Percentiles rank a stretch among this genome's conserved stretches.
Evolutionary conservation across 768 basidiomycete genomes (phyloP).

Genomic region (Mrakia hoshinonis): DNA sequence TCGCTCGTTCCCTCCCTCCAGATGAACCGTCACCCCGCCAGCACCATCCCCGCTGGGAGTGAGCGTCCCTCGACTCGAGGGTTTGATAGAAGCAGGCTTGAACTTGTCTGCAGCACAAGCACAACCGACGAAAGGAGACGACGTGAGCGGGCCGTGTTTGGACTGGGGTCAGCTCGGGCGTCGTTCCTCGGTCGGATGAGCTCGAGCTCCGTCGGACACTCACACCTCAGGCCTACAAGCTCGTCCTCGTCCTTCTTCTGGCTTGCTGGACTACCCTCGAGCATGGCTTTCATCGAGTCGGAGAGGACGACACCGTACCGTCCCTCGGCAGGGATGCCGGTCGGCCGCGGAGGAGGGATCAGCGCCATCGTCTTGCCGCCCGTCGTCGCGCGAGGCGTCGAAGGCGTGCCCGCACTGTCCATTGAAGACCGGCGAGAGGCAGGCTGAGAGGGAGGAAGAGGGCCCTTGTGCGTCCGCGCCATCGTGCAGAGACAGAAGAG

Average conservation of each 20-base stretch:
- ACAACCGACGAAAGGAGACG: too few species aligned
- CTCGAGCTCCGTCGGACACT: neutral
- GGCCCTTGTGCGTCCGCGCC: slow-evolving; percentile 4
- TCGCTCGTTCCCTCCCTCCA: neutral
- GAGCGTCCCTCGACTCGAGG: slow-evolving; percentile 14
- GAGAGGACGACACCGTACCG: neutral
- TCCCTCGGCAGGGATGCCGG: neutral
- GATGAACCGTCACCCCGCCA: slow-evolving; percentile 8
- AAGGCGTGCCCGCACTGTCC: neutral
- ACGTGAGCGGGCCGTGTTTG: too few species aligned
- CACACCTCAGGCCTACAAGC: neutral
- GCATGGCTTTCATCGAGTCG: neutral
- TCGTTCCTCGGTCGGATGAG: neutral
- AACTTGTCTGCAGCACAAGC: slow-evolving; percentile 7
- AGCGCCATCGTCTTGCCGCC: slow-evolving; percentile 6
- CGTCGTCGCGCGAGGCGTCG: neutral
- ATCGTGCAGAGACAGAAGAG: neutral
- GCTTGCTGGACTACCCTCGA: neutral
- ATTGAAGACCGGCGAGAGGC: neutral
- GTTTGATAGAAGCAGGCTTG: slow-evolving; percentile 7
- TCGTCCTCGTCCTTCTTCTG: neutral
- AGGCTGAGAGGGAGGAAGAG: neutral
- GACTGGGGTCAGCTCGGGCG: too few species aligned
- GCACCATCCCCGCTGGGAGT: neutral
- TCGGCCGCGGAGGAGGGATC: slow-evolving; percentile 7